Conservation (phyloP, 495 filamentous ascomycete species). For the Hypoxylon fuscum region DNA sequence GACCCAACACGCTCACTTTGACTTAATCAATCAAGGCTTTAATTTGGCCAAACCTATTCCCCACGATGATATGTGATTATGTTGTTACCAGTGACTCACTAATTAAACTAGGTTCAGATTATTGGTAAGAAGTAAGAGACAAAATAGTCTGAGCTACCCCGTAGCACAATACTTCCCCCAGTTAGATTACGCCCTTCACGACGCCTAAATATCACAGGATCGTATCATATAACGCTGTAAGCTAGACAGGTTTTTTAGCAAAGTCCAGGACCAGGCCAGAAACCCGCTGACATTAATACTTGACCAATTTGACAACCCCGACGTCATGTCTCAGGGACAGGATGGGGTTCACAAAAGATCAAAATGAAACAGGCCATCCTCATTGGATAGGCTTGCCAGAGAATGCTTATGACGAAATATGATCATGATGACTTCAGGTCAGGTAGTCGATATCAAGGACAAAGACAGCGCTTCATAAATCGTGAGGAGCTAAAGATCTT, state of each 20-base stretch:
- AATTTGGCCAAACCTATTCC: neutral
- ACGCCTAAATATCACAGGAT: neutral
- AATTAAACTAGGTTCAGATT: neutral
- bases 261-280: too few relatives aligned
- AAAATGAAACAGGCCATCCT: neutral
- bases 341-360: neutral
- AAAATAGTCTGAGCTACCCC: neutral
- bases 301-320: neutral
- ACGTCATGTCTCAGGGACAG: neutral
- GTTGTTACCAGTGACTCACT: neutral
- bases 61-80: slow-evolving; percentile 1
- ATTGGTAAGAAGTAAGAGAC: neutral
- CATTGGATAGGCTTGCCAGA: neutral
- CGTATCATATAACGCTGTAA: neutral
- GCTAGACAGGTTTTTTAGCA: too few relatives aligned
- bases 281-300: too few relatives aligned
- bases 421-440: neutral
- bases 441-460: too few relatives aligned
- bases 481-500: too few relatives aligned
- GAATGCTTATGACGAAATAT: neutral
- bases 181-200: neutral
- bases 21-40: slow-evolving; percentile 21
- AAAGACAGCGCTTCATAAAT: too few relatives aligned
- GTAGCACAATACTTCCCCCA: neutral
- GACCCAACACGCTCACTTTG: slow-evolving; percentile 16